Percentiles rank a stretch among this genome's conserved stretches.
These are phyloP conservation scores for Trifolium dubium DNA, from an alignment of 306 rosid genomes.

Conservation along the genomic window DNA sequence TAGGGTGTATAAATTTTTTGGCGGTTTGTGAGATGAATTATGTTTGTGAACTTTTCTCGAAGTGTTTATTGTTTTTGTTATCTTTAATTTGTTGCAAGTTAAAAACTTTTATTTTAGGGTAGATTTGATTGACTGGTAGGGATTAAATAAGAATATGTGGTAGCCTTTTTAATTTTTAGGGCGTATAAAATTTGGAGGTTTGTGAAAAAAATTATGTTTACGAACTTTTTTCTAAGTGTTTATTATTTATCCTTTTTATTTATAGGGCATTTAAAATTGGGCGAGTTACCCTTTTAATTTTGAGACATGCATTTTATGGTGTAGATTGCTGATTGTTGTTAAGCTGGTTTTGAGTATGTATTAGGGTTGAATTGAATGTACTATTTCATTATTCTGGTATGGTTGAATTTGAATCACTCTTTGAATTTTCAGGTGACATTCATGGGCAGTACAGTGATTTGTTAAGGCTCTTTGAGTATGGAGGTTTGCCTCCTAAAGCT, in stretches of 20 bases:
- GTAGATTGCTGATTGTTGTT: slow-evolving; percentile 28
- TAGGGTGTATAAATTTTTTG: slow-evolving; percentile 29
- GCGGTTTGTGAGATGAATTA: neutral
- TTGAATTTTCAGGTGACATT: slow-evolving; percentile 71
- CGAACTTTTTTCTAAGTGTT: neutral
- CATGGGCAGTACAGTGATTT: slow-evolving; percentile 95
- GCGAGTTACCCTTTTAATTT: neutral
- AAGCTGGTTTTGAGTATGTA: slow-evolving; percentile 1
- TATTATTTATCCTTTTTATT: neutral
- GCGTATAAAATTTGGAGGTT: slow-evolving; percentile 23
- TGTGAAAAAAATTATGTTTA: neutral
- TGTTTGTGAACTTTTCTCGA: neutral
- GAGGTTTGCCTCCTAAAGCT: slow-evolving; percentile 82
- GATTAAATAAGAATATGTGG: slow-evolving; percentile 36
- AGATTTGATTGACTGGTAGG: neutral
- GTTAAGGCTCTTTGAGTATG: slow-evolving; percentile 88
- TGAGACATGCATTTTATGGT: slow-evolving; percentile 7
- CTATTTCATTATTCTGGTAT: slow-evolving; percentile 24
- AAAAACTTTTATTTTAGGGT: slow-evolving; percentile 33
- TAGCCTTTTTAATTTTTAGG: slow-evolving; percentile 30
- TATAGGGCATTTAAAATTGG: no score
- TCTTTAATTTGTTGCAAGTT: slow-evolving; percentile 34
- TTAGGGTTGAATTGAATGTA: neutral
- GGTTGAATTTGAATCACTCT: slow-evolving; percentile 5
- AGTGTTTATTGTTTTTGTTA: neutral